Evolutionary conservation across 169 alveolate genomes (phyloP).

Genomic region (Babesia divergens): DNA sequence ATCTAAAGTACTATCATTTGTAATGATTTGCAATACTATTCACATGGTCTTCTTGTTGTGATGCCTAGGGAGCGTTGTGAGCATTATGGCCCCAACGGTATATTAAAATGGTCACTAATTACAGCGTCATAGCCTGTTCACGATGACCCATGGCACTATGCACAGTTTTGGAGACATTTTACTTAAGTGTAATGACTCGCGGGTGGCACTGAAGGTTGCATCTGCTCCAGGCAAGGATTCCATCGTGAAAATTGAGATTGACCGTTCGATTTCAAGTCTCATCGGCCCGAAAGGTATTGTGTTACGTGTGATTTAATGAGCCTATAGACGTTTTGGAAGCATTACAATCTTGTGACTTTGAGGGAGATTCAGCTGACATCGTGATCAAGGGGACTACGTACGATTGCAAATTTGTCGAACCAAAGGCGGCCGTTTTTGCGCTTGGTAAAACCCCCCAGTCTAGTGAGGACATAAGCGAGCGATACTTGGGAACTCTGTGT

Average conservation of each 20-base stretch:
- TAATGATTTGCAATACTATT: too few relatives aligned
- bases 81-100: too few relatives aligned
- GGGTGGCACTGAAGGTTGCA: not conserved
- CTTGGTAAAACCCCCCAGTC: constrained; percentile 23
- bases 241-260: constrained; percentile 42
- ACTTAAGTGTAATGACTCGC: not conserved
- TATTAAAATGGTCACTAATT: too few relatives aligned
- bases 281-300: constrained; percentile 34
- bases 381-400: not conserved
- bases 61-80: too few relatives aligned
- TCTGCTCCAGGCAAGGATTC: not conserved
- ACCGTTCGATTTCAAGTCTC: constrained; percentile 8
- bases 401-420: constrained; percentile 17
- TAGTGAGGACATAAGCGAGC: constrained; percentile 1
- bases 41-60: too few relatives aligned
- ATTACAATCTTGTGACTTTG: not conserved
- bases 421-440: constrained; percentile 8
- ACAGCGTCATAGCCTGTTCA: not conserved
- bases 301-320: not conserved
- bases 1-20: too few relatives aligned
- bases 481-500: constrained; percentile 36
- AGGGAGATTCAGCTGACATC: constrained; percentile 1
- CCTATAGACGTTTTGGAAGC: constrained; percentile 13
- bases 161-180: constrained; percentile 14
- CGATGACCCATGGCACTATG: not conserved